Evolutionary conservation across 2,329 filamentous ascomycete genomes (phyloP), one percentile per base, ranked within the genome.

Genomic region (Apiospora marii): DNA sequence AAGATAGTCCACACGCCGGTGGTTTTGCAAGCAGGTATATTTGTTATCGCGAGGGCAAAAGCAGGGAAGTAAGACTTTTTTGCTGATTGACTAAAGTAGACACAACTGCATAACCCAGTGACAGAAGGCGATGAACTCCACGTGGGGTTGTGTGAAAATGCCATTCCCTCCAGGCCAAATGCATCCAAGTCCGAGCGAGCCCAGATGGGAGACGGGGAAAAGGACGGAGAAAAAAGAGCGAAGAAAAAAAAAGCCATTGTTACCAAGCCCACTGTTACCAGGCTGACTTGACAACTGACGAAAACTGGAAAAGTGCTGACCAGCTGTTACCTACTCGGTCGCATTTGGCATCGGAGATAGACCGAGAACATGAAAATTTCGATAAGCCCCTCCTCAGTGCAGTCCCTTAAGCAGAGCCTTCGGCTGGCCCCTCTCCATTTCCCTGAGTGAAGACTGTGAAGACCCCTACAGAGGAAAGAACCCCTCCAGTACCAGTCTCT

Each of bases 351-450:
- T 34, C 16, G 27, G 27, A 34, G 53, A 61, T 61, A 61, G 53
- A 61, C 58, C 30, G 58, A n/a, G 34, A 22, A 64, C n/a, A 24
- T 64, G 58, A 64, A 64, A 64, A 64, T 64, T 64, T 64, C 58
- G 58, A 64, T 64, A 64, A 41, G 58, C 58, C 58, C 58, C 58
- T 64, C 53, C 58, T n/a, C 58, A 64, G 30, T 22, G 27, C 30
- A 34, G 53, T 61, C 16, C 53, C 53, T 34, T 8, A 30, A 37
- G 8, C 53, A 61, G 53, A 61, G 53, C 30, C 53, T 61, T 37
- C 30, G 22, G 30, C 16, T 22, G 22, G 53, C 58, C 58, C 58
- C 58, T 64, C 58, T 64, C 58, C 7, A 22, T 53, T 53, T 30
- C 12, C 51, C 12, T 37, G 16, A n/a, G 14, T 37, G 37, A 41